Conservation (phyloP, 1,139 yeast genomes). For the Saccharomycopsis crataegensis region DNA sequence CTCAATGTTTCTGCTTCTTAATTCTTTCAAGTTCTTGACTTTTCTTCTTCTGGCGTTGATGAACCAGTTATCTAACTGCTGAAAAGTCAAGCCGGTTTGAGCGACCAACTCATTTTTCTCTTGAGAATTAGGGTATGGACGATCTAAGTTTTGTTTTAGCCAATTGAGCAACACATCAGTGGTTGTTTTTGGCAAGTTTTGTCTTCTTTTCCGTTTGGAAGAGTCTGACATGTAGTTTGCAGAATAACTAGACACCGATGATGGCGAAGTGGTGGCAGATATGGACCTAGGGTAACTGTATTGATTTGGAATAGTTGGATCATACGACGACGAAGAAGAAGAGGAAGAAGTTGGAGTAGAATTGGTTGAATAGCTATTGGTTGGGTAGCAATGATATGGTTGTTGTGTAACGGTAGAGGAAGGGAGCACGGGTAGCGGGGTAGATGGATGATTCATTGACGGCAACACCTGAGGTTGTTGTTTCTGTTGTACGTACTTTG, state of each 20-base stretch:
- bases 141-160: slow-evolving; percentile 78
- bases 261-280: background rate
- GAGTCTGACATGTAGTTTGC: background rate
- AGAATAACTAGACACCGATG: background rate
- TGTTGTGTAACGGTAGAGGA: background rate
- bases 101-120: slow-evolving; percentile 75
- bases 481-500: no score
- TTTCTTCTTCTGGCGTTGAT: slow-evolving; percentile 90
- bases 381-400: background rate
- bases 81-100: slow-evolving; percentile 80
- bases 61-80: slow-evolving; percentile 92
- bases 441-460: background rate
- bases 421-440: background rate
- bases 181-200: slow-evolving; percentile 87
- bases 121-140: slow-evolving; percentile 86
- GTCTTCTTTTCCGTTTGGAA: slow-evolving; percentile 37
- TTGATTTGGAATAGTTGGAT: background rate
- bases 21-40: slow-evolving; percentile 34
- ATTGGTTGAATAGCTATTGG: background rate
- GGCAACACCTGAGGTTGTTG: no score
- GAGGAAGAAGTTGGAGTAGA: background rate
- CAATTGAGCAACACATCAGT: slow-evolving; percentile 75
- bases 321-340: background rate
- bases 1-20: no score
- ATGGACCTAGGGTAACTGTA: background rate